Base-by-base conservation (phyloP, 257 asterid species). In the Nicotiana tabacum region DNA sequence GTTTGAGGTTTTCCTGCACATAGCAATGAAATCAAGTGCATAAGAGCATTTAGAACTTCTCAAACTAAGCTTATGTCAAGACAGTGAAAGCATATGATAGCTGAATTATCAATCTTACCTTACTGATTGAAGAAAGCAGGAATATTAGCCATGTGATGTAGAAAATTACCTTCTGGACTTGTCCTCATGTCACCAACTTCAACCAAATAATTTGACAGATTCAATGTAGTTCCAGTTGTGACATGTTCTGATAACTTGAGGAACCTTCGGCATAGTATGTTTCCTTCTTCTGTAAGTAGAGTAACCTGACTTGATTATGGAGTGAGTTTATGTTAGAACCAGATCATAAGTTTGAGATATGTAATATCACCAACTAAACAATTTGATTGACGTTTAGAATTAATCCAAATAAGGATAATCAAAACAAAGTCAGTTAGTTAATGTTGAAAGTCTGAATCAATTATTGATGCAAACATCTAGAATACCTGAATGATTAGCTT, bases 171-270 rank as follows among this genome's bases (percentile, higher is more conserved):
- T 87, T 87, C 72, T 80, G 32, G n/a, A 66, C 80, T 29, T 21
- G 70, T 80, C 66, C 85, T 72, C 27, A 30, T 61, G 43, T 72
- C 87, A 2, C 86, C 87, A 84, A 87, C 83, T 48, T 87, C 89
- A 72, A 87, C 30, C 77, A 78, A 66, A 77, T 84, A 87, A 84
- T 72, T 84, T 58, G 77, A 82, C 83, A 87, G 48, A 82, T 56
- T 65, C 81, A 87, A 74, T 56, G 86, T 82, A 64, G 53, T 83
- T 78, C 87, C 89, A 53, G 81, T 65, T 64, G 30, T 65, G 66
- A 87, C 78, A 82, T 79, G 81, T 82, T 82, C 87, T 82, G 89
- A 84, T 84, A 70, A 78, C 69, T 79, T 81, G 67, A 87, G 87
- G 77, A 77, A 74, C 69, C 46, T 84, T 46, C 68, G 87, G 65